These are phyloP conservation scores for Trichoderma oligosporum DNA, from an alignment of 2,329 filamentous ascomycete species.

Conservation along the genomic window DNA sequence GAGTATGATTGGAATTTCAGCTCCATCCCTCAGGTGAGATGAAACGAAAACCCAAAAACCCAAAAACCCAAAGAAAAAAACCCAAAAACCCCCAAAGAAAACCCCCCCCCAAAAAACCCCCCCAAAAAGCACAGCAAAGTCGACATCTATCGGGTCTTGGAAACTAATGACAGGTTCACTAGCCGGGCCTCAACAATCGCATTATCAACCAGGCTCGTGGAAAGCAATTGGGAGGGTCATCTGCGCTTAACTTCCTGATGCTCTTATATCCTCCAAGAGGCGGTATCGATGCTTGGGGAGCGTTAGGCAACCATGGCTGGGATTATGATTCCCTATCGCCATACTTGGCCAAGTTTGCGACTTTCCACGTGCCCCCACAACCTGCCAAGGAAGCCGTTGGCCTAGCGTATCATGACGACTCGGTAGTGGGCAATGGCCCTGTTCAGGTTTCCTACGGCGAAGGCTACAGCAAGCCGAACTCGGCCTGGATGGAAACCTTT, in stretches of 20 bases:
- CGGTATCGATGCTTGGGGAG: slow-evolving; percentile 27
- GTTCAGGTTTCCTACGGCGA: slow-evolving; percentile 37
- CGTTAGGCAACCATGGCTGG: slow-evolving; percentile 29
- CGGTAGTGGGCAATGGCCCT: slow-evolving; percentile 33
- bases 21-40: slow-evolving; percentile 23
- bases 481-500: slow-evolving; percentile 39
- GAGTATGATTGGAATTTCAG: slow-evolving; percentile 26
- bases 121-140: too few relatives aligned
- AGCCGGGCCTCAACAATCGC: slow-evolving; percentile 20
- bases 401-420: slow-evolving; percentile 33
- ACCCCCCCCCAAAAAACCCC: too few relatives aligned
- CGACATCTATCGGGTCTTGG: not conserved
- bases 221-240: slow-evolving; percentile 54
- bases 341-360: slow-evolving; percentile 36
- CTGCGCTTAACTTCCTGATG: slow-evolving; percentile 52
- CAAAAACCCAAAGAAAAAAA: too few relatives aligned
- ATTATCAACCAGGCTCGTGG: slow-evolving; percentile 39
- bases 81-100: too few relatives aligned
- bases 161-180: not conserved
- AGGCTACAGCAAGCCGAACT: slow-evolving; percentile 31
- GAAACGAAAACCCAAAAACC: too few relatives aligned
- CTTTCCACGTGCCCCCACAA: slow-evolving; percentile 29
- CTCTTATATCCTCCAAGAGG: slow-evolving; percentile 19
- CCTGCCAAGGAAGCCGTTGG: slow-evolving; percentile 29
- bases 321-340: slow-evolving; percentile 29